Evolutionary conservation across 176 grass and related monocot species (phyloP), one percentile per base, ranked within the genome.

Genomic region (Thinopyrum elongatum): DNA sequence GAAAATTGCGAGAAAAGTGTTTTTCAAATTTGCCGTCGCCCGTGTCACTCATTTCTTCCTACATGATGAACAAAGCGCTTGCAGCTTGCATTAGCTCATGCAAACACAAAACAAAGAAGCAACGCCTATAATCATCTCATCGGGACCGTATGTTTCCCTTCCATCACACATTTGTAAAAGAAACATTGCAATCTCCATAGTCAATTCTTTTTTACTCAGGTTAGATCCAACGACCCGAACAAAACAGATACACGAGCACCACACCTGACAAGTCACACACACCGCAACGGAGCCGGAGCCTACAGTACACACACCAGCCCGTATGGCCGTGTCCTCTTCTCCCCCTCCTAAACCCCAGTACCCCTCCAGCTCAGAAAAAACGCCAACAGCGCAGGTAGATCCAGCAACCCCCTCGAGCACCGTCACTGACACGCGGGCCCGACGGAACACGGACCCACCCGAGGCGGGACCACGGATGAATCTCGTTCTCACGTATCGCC

Each of bases 301-400:
- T 70, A 76, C 59, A 7, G 16, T 10, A 53, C 58, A 34, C 78
- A 36, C 25, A 2, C 14, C 65, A 49, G 73, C 84, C 80, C 89
- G 89, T 83, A 51, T 90, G 64, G 39, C 34, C 55, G 42, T 55
- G 88, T 65, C 73, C 7, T 55, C 13, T 26, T 83, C 74, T 6
- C 25, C 5, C 26, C 10, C 29, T 53, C 44, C 44, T 47, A 33
- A 36, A 12, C 26, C 86, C 62, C 49, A 41, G 12, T 11, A 14
- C 16, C 33, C 33, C 68, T 11, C 10, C 57, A 58, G 55, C 55
- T 58, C 55, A 58, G 55, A 58, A 22, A 58, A 58, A 58, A 58
- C 3, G 15, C 72, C 17, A 25, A 6, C 2, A 8, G 13, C 31
- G 1, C 51, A 1, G 16, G 44, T 5, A 67, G 84, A 87, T 83